phyloP scores from a whole-genome alignment of 768 basidiomycete genomes.

The Suillus brevipes region DNA sequence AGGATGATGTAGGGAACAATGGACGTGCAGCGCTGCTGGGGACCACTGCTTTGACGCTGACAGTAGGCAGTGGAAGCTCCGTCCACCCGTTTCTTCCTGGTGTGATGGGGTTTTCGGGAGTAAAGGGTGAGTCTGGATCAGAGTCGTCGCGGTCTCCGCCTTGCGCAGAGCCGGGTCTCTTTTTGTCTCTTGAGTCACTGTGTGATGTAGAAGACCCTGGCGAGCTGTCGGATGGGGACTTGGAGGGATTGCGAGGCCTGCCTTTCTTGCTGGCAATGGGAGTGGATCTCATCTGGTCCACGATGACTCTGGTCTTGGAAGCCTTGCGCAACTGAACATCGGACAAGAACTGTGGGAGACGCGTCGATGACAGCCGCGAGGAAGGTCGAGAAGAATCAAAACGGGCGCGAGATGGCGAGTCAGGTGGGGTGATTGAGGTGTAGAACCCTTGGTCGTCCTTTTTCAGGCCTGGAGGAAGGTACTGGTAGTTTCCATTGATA shows the following conservation, averaged over 20 bases:
- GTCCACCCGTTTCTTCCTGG: not conserved
- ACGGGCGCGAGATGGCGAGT: constrained; percentile 16
- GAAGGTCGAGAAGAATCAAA: constrained; percentile 21
- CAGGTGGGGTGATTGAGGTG: constrained; percentile 34
- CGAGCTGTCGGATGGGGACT: constrained; percentile 2
- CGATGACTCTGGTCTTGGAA: constrained; percentile 60
- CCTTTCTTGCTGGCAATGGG: constrained; percentile 9
- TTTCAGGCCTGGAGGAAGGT: constrained; percentile 41
- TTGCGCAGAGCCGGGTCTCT: not conserved
- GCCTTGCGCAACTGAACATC: constrained; percentile 38
- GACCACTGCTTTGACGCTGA: not conserved
- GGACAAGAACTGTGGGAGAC: constrained; percentile 52
- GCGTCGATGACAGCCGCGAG: constrained; percentile 32
- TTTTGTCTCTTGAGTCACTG: too few relatives aligned
- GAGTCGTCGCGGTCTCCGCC: not conserved
- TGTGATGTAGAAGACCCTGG: not conserved
- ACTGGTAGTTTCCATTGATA: constrained; percentile 33
- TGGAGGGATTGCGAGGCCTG: constrained; percentile 18
- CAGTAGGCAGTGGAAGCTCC: not conserved
- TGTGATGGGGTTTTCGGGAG: not conserved
- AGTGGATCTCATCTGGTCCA: constrained; percentile 52
- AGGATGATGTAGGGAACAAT: not conserved
- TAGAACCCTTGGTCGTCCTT: constrained; percentile 58
- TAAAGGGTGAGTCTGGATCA: not conserved
- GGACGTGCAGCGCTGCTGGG: not conserved